Conservation (phyloP, 257 asterid genomes). For the Eustoma russellianum region DNA sequence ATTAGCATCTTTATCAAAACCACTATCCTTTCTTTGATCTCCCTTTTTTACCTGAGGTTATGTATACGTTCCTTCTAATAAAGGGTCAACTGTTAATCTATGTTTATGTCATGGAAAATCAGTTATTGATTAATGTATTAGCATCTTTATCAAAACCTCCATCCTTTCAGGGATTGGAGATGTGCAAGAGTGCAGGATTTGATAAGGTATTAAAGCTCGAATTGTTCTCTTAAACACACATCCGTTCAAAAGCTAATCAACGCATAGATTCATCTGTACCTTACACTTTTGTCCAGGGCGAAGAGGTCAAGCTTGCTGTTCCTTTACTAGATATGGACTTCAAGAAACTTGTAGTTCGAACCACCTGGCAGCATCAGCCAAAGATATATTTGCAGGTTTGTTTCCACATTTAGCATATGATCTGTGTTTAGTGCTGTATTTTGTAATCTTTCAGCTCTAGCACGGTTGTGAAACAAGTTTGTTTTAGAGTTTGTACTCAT, state of each 20-base stretch:
- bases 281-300: constrained; percentile 58
- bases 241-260: not conserved
- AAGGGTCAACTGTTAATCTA: too few relatives aligned
- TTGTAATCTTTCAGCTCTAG: too few relatives aligned
- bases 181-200: constrained; percentile 45
- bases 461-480: too few relatives aligned
- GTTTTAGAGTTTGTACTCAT: too few relatives aligned
- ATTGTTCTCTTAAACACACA: not conserved
- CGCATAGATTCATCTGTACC: constrained; percentile 6
- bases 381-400: constrained; percentile 84
- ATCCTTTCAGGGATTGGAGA: constrained; percentile 72
- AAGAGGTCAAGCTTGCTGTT: constrained; percentile 85
- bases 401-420: constrained; percentile 3
- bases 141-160: constrained; percentile 7
- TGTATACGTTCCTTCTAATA: too few relatives aligned
- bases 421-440: too few relatives aligned
- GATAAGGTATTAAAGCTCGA: constrained; percentile 50
- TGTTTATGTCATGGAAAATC: not conserved
- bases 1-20: not conserved
- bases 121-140: too few relatives aligned
- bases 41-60: too few relatives aligned
- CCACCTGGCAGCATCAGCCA: constrained; percentile 72
- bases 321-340: constrained; percentile 80
- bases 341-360: constrained; percentile 68
- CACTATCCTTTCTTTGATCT: too few relatives aligned